Conservation (phyloP, 805 yeast genomes). For the Yarrowia phangngaensis region DNA sequence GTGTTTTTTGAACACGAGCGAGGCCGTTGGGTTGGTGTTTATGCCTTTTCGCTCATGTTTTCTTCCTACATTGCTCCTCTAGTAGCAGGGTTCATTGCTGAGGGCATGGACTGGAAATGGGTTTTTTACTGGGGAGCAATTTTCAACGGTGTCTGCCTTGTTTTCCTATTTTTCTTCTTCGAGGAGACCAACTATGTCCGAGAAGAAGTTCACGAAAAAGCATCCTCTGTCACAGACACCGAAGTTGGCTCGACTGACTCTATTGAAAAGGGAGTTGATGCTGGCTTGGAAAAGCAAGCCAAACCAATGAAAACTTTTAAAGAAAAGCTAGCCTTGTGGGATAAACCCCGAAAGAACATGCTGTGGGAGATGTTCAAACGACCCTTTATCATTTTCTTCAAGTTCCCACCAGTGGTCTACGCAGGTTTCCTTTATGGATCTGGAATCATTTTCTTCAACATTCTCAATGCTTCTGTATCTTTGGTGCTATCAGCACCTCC, state of each 20-base stretch:
- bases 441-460: conserved; percentile 24
- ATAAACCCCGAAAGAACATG: conserved; percentile 16
- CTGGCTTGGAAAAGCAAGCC: background rate
- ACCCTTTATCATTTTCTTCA: conserved; percentile 19
- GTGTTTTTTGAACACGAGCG: conserved; percentile 74
- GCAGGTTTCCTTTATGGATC: conserved; percentile 25
- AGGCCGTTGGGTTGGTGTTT: conserved; percentile 66
- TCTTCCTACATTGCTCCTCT: conserved; percentile 23
- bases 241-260: conserved; percentile 1
- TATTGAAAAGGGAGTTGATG: background rate
- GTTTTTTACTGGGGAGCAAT: conserved; percentile 26
- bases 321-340: conserved; percentile 24
- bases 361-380: conserved; percentile 26
- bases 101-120: conserved; percentile 28
- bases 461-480: conserved; percentile 18
- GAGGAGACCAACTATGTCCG: conserved; percentile 28
- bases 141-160: conserved; percentile 26
- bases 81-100: conserved; percentile 19
- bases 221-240: background rate
- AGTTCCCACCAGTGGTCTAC: conserved; percentile 25
- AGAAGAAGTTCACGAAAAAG: background rate
- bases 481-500: conserved; percentile 22
- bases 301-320: conserved; percentile 21
- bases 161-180: conserved; percentile 20
- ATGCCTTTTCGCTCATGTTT: conserved; percentile 57